Conservation (phyloP, 805 yeast species). For the Schwanniomyces occidentalis region DNA sequence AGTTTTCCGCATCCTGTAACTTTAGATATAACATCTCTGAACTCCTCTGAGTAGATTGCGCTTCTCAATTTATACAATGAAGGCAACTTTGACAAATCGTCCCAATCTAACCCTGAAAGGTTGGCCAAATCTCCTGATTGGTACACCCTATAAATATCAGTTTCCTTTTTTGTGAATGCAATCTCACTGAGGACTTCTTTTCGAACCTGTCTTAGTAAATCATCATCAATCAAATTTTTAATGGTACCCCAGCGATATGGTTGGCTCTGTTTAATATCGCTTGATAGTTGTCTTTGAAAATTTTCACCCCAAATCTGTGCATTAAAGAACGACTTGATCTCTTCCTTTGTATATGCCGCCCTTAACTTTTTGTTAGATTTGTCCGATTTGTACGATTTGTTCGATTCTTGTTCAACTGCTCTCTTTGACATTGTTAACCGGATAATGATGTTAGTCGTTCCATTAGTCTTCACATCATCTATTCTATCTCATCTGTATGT, state of each 20-base stretch:
- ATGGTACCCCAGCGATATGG: slow-evolving; percentile 95
- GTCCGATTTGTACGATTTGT: background rate
- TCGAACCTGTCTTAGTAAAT: slow-evolving; percentile 74
- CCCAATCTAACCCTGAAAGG: slow-evolving; percentile 77
- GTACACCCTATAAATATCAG: slow-evolving; percentile 91
- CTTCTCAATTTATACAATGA: slow-evolving; percentile 76
- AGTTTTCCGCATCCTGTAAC: slow-evolving; percentile 87
- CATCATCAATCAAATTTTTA: slow-evolving; percentile 69
- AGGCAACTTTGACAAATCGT: slow-evolving; percentile 72
- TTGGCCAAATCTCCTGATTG: slow-evolving; percentile 93
- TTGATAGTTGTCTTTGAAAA: slow-evolving; percentile 40
- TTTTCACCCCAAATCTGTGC: slow-evolving; percentile 46
- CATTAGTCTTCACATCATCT: no score
- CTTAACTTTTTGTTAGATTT: slow-evolving; percentile 1
- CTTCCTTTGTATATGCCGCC: slow-evolving; percentile 16
- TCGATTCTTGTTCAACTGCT: background rate
- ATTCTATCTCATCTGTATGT: no score
- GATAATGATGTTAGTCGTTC: no score
- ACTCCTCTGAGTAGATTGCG: slow-evolving; percentile 83
- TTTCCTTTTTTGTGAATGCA: slow-evolving; percentile 92
- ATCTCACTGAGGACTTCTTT: slow-evolving; percentile 80
- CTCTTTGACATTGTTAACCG: no score
- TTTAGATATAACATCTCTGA: slow-evolving; percentile 72
- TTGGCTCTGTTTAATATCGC: slow-evolving; percentile 52
- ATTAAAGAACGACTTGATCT: slow-evolving; percentile 46